Percentiles rank a stretch among this genome's conserved stretches.
Evolutionary conservation across 1,139 yeast species (phyloP).

Genomic region (Debaryomycetaceae sp.): DNA sequence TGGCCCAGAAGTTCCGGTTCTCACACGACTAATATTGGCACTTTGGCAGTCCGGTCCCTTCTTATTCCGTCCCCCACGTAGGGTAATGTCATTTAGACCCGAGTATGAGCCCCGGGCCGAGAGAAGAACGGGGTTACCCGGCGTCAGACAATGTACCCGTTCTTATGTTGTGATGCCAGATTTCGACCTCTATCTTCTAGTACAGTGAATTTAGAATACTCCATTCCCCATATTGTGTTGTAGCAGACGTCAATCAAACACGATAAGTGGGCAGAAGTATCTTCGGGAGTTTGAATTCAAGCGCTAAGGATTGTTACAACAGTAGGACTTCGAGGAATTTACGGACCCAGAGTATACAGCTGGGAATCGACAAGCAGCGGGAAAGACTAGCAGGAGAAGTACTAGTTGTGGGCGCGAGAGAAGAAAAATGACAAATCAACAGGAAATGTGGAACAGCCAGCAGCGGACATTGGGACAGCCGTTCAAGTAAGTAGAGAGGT

Average conservation of each 20-base stretch:
- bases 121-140: constrained; percentile 4
- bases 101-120: constrained; percentile 1
- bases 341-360: background rate
- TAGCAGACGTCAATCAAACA: background rate
- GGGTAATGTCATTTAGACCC: background rate
- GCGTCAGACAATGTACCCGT: constrained; percentile 2
- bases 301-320: background rate
- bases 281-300: background rate
- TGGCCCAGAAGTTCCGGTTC: too few species aligned
- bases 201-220: background rate
- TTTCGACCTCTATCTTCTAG: background rate
- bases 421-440: constrained; percentile 37
- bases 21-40: background rate
- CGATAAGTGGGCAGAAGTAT: background rate
- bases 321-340: background rate
- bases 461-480: constrained; percentile 46
- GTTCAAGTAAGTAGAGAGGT: constrained; percentile 38
- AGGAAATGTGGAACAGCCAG: constrained; percentile 45
- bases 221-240: background rate
- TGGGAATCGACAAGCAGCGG: background rate
- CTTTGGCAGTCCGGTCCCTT: background rate
- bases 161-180: constrained; percentile 9
- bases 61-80: background rate
- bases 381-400: constrained; percentile 1
- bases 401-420: constrained; percentile 1